Percentiles rank a stretch among this genome's conserved stretches.
phyloP scores from a whole-genome alignment of 495 filamentous ascomycete genomes.

The Xylaria grammica region DNA sequence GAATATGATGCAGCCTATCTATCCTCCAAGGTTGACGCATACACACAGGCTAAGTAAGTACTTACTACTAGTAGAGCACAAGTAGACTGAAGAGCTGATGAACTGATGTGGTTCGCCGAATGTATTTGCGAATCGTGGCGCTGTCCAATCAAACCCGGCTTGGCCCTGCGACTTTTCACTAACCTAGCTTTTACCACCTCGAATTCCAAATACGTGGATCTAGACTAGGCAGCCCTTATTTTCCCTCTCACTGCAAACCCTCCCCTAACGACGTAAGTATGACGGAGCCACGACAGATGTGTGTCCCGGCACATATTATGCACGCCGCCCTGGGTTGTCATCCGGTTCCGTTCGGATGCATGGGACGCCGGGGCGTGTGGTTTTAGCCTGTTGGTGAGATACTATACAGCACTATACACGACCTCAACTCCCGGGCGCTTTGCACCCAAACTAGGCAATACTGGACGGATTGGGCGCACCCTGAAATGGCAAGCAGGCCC shows the following conservation, averaged over 20 bases:
- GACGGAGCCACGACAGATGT: background rate
- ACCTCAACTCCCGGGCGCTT: background rate
- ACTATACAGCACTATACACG: slow-evolving; percentile 4
- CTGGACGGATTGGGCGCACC: background rate
- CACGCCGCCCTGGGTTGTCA: background rate
- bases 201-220: slow-evolving; percentile 22
- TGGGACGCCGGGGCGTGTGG: too few species aligned
- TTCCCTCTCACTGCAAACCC: background rate
- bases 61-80: too few species aligned
- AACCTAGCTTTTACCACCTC: slow-evolving; percentile 1
- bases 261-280: too few species aligned
- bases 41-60: background rate
- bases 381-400: slow-evolving; percentile 13
- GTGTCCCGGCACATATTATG: background rate
- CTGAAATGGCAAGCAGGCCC: background rate
- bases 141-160: slow-evolving; percentile 9
- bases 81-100: too few species aligned
- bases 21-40: slow-evolving; percentile 11
- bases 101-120: too few species aligned
- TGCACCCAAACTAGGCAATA: slow-evolving; percentile 1
- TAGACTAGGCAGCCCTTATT: background rate
- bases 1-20: slow-evolving; percentile 12
- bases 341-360: slow-evolving; percentile 4
- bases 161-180: slow-evolving; percentile 5
- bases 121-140: slow-evolving; percentile 7